phyloP scores from a whole-genome alignment of 78 protist genomes.

The Dictyostelium firmibasis region DNA sequence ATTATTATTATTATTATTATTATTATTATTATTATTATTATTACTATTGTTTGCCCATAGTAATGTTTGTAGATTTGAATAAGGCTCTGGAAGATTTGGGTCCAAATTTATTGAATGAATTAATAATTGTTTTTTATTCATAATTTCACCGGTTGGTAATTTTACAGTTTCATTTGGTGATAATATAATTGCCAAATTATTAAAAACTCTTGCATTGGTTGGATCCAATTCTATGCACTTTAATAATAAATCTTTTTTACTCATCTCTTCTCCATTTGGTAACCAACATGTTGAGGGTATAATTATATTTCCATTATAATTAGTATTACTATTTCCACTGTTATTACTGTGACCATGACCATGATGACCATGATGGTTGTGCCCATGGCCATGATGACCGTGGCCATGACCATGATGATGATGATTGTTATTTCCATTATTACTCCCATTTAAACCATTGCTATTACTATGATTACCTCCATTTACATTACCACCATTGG shows the following conservation, averaged over 20 bases:
- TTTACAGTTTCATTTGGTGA: not conserved
- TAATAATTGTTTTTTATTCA: constrained; percentile 5
- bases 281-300: not conserved
- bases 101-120: not conserved
- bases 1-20: not conserved
- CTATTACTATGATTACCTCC: no score
- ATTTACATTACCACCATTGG: no score
- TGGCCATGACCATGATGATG: no score
- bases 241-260: not conserved
- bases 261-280: not conserved
- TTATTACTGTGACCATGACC: no score
- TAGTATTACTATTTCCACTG: not conserved
- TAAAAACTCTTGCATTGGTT: not conserved
- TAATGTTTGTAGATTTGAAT: not conserved
- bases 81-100: not conserved
- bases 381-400: no score
- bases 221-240: constrained; percentile 8
- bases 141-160: not conserved
- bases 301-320: not conserved
- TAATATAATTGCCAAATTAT: not conserved
- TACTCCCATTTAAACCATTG: no score
- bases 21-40: not conserved
- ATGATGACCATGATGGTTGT: not conserved
- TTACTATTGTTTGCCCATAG: not conserved
- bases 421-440: no score